Evolutionary conservation across 1,284 basidiomycete species (phyloP), one percentile per base, ranked within the genome.

Genomic region (Irpex sp.): DNA sequence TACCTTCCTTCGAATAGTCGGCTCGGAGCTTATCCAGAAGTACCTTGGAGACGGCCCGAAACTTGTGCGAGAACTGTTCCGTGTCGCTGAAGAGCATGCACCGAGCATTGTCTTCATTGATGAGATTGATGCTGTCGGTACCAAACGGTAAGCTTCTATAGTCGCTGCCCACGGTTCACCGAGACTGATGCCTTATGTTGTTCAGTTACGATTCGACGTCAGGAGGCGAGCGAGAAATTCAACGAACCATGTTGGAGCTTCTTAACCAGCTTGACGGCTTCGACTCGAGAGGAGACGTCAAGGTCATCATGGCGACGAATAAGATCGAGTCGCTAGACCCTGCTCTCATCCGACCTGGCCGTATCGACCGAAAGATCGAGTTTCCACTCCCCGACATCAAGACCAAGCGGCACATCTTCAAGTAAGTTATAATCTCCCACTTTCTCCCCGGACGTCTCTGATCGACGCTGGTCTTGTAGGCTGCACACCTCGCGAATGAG

Each of bases 91-190:
- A 83, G 97, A 99, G 80, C 95, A 99, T 79, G 96, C 97, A 11
- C 98, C 98, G 4, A 98, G 97, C 87, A 99, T 99, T 74, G 96
- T 99, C 54, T 99, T 99, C 83, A 99, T 99, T 81, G 98, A 99
- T 81, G 98, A 99, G 82, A 96, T 99, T 73, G 98, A 99, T 80
- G 98, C 98, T 43, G 92, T 99, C 78, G 98, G 98, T 79, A 99
- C 98, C 4, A 99, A 99, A 85, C 94, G 98, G 88, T 98, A 79
- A 72, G 90, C 80, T n/a, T n/a, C n/a, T n/a, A n/a, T n/a, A n/a
- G n/a, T n/a, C n/a, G n/a, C n/a, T 20, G 3, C 43, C 4, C 32
- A 13, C 27, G 18, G 42, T 65, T 18, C 56, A n/a, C 4, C 4
- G 1, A 3, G 60, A 58, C 70, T 56, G 71, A 75, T 81, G 13